Evolutionary conservation across 2,329 filamentous ascomycete genomes (phyloP).

Genomic region (Emmonsiellopsis sp.): DNA sequence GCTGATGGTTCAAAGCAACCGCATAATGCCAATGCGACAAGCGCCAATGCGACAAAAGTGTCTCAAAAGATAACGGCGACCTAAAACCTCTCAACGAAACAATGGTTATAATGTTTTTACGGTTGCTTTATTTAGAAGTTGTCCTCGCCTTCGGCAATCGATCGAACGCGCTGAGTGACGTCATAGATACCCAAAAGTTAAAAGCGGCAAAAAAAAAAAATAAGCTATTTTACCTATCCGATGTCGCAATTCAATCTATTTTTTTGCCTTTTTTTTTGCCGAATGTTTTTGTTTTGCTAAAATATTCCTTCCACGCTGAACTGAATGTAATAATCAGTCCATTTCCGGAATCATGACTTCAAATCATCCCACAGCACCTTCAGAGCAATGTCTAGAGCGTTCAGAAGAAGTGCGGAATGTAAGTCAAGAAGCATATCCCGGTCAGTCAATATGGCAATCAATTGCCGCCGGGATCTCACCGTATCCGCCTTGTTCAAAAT

Average conservation of each 20-base stretch:
- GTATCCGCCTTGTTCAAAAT: not conserved
- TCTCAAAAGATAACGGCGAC: not conserved
- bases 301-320: not conserved
- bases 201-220: not conserved
- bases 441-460: not conserved
- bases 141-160: not conserved
- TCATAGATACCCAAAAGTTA: not conserved
- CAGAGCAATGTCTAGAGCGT: constrained; percentile 15
- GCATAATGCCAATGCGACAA: not conserved
- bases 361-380: not conserved
- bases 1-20: constrained; percentile 9
- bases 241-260: not conserved
- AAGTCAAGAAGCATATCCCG: constrained; percentile 17
- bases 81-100: not conserved
- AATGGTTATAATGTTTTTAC: not conserved
- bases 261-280: not conserved
- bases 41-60: too few relatives aligned
- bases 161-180: not conserved
- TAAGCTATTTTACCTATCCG: not conserved
- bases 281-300: not conserved
- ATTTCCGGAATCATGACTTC: not conserved
- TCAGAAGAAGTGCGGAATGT: constrained; percentile 35
- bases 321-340: not conserved
- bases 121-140: not conserved
- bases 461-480: not conserved